These are phyloP conservation scores for Citrus unshiu DNA, from an alignment of 345 rosid genomes.

Conservation along the genomic window DNA sequence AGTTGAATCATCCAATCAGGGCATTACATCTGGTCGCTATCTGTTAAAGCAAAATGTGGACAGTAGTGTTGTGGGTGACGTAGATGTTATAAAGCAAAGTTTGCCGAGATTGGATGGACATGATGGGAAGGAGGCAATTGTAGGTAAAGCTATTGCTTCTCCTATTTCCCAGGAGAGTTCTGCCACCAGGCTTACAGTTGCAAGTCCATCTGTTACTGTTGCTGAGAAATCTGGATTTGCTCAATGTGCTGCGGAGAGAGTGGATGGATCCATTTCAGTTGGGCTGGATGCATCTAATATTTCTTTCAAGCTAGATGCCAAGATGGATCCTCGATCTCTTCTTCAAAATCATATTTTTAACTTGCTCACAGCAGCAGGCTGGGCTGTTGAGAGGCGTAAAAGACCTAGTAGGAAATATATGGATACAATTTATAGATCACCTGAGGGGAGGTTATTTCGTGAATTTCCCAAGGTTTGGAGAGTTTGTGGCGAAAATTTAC, in stretches of 20 bases:
- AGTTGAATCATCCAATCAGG: slow-evolving; percentile 62
- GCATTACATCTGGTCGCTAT: slow-evolving; percentile 52
- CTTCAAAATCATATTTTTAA: slow-evolving; percentile 51
- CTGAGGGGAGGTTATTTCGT: slow-evolving; percentile 60
- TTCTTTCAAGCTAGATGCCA: slow-evolving; percentile 37
- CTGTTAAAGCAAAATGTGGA: slow-evolving; percentile 42
- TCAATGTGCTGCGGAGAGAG: slow-evolving; percentile 24
- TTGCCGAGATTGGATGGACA: slow-evolving; percentile 18
- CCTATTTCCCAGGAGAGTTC: slow-evolving; percentile 81
- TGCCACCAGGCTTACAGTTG: slow-evolving; percentile 39
- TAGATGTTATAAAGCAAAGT: slow-evolving; percentile 26
- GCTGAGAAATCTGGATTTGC: slow-evolving; percentile 30
- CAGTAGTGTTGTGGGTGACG: slow-evolving; percentile 25
- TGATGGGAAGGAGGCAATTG: slow-evolving; percentile 34
- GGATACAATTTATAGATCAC: slow-evolving; percentile 59
- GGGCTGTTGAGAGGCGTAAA: slow-evolving; percentile 58
- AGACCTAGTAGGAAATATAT: slow-evolving; percentile 50
- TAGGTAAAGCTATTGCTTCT: slow-evolving; percentile 51
- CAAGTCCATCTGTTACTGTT: slow-evolving; percentile 35
- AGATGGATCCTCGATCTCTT: slow-evolving; percentile 68
- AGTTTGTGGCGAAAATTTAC: slow-evolving; percentile 49
- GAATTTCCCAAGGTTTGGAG: slow-evolving; percentile 85
- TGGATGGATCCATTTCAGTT: slow-evolving; percentile 27
- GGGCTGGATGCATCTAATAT: slow-evolving; percentile 26
- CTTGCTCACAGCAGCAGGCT: slow-evolving; percentile 56